Percentiles rank a stretch among this genome's conserved stretches.
Evolutionary conservation across 2,329 filamentous ascomycete species (phyloP).

Genomic region (Penicillium sclerotigenum): DNA sequence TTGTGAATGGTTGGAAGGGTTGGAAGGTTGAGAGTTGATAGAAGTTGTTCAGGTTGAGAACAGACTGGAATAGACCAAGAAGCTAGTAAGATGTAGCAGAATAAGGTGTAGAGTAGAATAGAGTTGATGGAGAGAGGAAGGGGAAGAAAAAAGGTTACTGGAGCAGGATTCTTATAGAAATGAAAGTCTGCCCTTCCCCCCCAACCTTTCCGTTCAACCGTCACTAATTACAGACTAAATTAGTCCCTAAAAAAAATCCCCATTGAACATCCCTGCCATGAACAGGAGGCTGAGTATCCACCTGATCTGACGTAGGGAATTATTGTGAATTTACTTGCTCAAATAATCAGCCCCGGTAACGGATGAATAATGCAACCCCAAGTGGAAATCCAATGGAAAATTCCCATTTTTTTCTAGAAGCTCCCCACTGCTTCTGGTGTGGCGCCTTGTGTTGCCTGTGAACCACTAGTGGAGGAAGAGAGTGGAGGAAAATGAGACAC

Average conservation of each 20-base stretch:
- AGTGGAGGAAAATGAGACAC: constrained; percentile 5
- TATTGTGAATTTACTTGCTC: constrained; percentile 15
- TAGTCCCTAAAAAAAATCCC: constrained; percentile 7
- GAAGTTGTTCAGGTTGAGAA: constrained; percentile 1
- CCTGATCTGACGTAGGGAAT: constrained; percentile 30
- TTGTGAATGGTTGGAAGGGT: constrained; percentile 18
- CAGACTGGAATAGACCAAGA: not conserved
- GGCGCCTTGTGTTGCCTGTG: constrained; percentile 3
- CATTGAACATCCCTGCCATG: constrained; percentile 28
- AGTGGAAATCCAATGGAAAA: constrained; percentile 26
- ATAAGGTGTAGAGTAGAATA: not conserved
- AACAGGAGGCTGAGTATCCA: constrained; percentile 31
- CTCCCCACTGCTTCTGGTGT: constrained; percentile 18
- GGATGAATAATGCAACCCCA: constrained; percentile 21
- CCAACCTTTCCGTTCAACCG: constrained; percentile 10
- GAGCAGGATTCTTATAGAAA: constrained; percentile 10
- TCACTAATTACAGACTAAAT: constrained; percentile 18
- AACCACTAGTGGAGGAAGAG: constrained; percentile 15
- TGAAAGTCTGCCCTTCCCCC: not conserved
- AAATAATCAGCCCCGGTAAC: constrained; percentile 1
- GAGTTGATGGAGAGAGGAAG: not conserved
- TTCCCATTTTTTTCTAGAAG: constrained; percentile 25
- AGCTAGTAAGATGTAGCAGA: not conserved
- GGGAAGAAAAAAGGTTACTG: not conserved
- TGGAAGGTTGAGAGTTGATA: constrained; percentile 3